phyloP scores from a whole-genome alignment of 352 stramenopile species.

The Globisporangium radiosum region DNA sequence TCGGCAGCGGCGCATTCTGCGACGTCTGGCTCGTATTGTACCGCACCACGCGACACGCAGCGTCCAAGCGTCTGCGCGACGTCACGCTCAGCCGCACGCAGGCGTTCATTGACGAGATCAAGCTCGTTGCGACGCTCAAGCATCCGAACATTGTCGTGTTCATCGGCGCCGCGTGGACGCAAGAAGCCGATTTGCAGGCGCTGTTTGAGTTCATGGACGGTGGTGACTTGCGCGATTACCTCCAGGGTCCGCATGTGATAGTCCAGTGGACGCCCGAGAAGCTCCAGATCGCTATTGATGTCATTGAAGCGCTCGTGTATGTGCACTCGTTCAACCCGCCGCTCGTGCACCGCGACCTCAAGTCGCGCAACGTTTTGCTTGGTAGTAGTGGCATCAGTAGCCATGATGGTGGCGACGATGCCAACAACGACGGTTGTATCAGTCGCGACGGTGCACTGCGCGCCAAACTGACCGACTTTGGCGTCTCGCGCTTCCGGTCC shows the following conservation, averaged over 20 bases:
- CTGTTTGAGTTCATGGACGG: constrained; percentile 61
- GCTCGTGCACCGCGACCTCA: constrained; percentile 2
- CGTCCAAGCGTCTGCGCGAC: constrained; percentile 12
- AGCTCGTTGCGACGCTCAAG: constrained; percentile 30
- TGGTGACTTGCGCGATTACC: constrained; percentile 36
- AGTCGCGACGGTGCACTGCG: constrained; percentile 22
- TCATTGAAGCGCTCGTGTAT: constrained; percentile 14
- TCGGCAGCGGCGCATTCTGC: no score
- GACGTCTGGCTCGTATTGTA: constrained; percentile 40
- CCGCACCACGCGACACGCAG: constrained; percentile 21
- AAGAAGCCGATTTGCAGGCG: constrained; percentile 37
- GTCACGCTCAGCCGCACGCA: constrained; percentile 22
- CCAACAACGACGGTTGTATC: no score
- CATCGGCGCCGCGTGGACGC: constrained; percentile 40
- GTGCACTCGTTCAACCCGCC: constrained; percentile 17
- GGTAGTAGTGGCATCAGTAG: neutral
- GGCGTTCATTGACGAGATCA: constrained; percentile 48
- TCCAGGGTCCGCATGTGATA: constrained; percentile 10
- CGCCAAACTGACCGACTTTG: constrained; percentile 66
- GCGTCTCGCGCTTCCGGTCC: constrained; percentile 35
- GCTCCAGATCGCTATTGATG: constrained; percentile 15
- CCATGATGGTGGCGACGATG: neutral
- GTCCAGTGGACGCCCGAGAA: constrained; percentile 3
- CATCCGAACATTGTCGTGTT: constrained; percentile 38
- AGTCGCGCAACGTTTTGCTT: neutral